Conservation (phyloP, 2,329 filamentous ascomycete species). For the Allantophomopsis cytisporea region DNA sequence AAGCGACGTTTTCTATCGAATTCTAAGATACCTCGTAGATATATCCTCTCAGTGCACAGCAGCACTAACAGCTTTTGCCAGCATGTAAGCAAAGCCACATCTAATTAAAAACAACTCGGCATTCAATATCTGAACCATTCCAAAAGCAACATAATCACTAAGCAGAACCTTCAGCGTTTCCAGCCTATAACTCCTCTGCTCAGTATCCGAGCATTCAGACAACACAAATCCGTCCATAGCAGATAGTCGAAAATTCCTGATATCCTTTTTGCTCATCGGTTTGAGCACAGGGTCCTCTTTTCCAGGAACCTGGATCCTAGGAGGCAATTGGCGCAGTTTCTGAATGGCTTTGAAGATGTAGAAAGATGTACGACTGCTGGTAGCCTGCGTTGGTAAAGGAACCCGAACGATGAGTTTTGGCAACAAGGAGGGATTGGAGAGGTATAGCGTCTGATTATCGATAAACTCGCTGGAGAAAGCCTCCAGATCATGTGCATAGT, state of each 20-base stretch:
- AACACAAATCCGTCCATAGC: slow-evolving; percentile 36
- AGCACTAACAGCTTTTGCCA: not conserved
- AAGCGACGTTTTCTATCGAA: no score
- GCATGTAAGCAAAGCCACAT: not conserved
- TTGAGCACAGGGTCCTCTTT: slow-evolving; percentile 19
- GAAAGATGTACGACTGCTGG: slow-evolving; percentile 22
- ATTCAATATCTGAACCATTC: slow-evolving; percentile 8
- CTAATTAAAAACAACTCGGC: slow-evolving; percentile 6
- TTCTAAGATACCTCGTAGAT: no score
- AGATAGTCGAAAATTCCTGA: slow-evolving; percentile 32
- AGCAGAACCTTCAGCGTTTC: slow-evolving; percentile 6
- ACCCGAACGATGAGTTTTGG: slow-evolving; percentile 28
- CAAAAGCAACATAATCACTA: slow-evolving; percentile 9
- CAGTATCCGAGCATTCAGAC: slow-evolving; percentile 5
- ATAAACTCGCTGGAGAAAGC: slow-evolving; percentile 46
- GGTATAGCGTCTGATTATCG: slow-evolving; percentile 42
- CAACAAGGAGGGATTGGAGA: slow-evolving; percentile 40
- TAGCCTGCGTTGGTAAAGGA: slow-evolving; percentile 19
- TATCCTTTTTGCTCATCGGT: slow-evolving; percentile 26
- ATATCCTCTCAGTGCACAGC: no score
- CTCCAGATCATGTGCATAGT: slow-evolving; percentile 47
- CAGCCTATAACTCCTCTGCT: slow-evolving; percentile 4
- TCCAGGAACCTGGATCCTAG: no score
- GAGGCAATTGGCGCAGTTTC: slow-evolving; percentile 20
- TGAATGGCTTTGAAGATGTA: slow-evolving; percentile 29